Percentiles rank a stretch among this genome's conserved stretches.
Evolutionary conservation across 164 flowering plant species (phyloP).

Genomic region (Vitis vinifera): ASM3070453v1 NC_081814.1:4997501-4998000

Average conservation of each 20-base stretch:
- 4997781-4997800: too few relatives aligned
- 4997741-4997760: constrained; percentile 53
- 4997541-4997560: constrained; percentile 74
- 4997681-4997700: constrained; percentile 64
- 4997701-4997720: constrained; percentile 47
- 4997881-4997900: constrained; percentile 69
- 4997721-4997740: constrained; percentile 63
- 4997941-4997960: constrained; percentile 77
- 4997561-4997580: constrained; percentile 89
- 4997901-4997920: constrained; percentile 63
- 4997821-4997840: constrained; percentile 17
- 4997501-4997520: constrained; percentile 75
- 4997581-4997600: constrained; percentile 86
- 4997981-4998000: constrained; percentile 73
- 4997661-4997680: constrained; percentile 63
- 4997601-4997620: constrained; percentile 83
- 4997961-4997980: constrained; percentile 56
- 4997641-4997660: constrained; percentile 71
- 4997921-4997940: constrained; percentile 58
- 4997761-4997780: too few relatives aligned
- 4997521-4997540: constrained; percentile 77
- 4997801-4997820: neutral
- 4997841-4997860: constrained; percentile 77
- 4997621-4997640: constrained; percentile 99
- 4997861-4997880: constrained; percentile 75